Base-by-base conservation (phyloP, 2,329 filamentous ascomycete genomes). In the Alternaria rosae region DNA sequence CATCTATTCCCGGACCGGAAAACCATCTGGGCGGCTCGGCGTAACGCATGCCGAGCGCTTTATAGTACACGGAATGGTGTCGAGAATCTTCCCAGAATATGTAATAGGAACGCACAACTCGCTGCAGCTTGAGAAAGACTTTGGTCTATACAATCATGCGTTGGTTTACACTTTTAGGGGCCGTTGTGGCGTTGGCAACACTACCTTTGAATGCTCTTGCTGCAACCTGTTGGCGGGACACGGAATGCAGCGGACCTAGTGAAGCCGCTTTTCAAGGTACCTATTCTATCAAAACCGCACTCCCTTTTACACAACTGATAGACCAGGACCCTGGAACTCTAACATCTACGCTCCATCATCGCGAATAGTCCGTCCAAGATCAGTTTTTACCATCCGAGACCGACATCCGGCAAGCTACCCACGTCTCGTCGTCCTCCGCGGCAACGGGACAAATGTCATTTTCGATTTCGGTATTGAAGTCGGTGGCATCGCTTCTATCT, bases 401-500 rank as follows among this genome's bases (percentile, higher is more conserved):
- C 21, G 38, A 2, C 55, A 64, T 25, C 50, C 61, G 38, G 73
- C 72, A 6, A 28, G 64, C 42, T 79, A 80, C 71, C 59, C 74
- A 6, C 67, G 74, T 44, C 44, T 63, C 13, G 70, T 72, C 3
- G 70, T 66, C 1, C 70, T 85, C 6, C 64, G 67, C 9, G 79
- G 81, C 11, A 86, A 87, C 68, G 85, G 83, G 11, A 85, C 84
- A 4, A 79, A 81, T n/a, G 72, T 86, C 2, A 83, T 88, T 2
- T 86, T 87, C 59, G 87, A 89, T 72, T 89, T 89, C 70, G 86
- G 86, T 5, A 78, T 82, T 23, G 85, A 88, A 70, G 85, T 88
- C 6, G 86, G 86, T 38, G 87, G 87, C 6, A 83, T 88, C 57
- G 76, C 85, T 6, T 83, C 81, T 4, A 67, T 89, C n/a, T 74